Conservation (phyloP, 306 rosid genomes). For the Acacia crassicarpa region DNA sequence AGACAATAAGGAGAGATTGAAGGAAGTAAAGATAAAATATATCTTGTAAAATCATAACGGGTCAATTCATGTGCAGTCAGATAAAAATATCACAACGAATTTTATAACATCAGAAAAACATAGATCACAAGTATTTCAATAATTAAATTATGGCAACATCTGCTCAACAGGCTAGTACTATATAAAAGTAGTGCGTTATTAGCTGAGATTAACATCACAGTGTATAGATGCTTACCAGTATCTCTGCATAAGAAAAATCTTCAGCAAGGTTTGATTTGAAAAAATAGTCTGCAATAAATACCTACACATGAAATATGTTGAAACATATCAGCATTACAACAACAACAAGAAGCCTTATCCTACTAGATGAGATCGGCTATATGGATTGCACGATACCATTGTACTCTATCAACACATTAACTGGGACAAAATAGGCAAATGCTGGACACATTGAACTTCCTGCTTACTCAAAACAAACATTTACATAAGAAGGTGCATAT, state of each 20-base stretch:
- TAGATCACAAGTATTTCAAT: neutral
- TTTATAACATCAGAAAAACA: conserved; percentile 8
- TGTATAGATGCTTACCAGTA: conserved; percentile 54
- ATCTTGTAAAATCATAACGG: neutral
- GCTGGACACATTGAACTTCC: conserved; percentile 1
- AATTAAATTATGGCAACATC: conserved; percentile 9
- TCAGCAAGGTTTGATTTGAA: conserved; percentile 77
- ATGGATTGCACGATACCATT: neutral
- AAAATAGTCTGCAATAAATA: conserved; percentile 78
- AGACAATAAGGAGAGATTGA: conserved; percentile 3
- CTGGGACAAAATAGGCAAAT: neutral
- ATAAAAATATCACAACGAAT: conserved; percentile 1
- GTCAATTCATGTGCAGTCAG: neutral
- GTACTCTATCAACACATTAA: neutral
- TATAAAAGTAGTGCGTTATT: neutral
- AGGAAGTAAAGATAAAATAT: neutral
- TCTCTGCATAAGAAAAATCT: conserved; percentile 72
- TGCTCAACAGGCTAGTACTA: conserved; percentile 1
- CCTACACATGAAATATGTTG: conserved; percentile 52
- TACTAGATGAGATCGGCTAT: neutral
- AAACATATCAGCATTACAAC: conserved; percentile 24
- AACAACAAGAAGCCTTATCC: neutral
- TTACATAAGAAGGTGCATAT: neutral
- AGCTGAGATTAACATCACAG: neutral
- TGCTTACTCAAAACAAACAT: conserved; percentile 15